Percentiles rank a stretch among this genome's conserved stretches.
Conservation (phyloP, 306 rosid genomes). For the Ormosia emarginata region DNA sequence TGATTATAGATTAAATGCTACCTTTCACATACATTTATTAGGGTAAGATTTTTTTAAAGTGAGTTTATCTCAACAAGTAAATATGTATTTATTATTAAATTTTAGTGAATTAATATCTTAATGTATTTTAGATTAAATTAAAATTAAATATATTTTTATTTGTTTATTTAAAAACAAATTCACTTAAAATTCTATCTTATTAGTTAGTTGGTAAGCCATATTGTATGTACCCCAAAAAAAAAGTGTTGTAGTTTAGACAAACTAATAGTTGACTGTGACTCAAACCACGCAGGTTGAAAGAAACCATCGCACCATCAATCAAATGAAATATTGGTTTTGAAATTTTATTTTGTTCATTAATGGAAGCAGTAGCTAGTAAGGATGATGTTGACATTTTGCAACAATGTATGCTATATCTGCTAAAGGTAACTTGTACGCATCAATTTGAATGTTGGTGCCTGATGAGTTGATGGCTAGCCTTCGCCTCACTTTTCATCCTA, state of each 20-base stretch:
- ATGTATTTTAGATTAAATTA: no score
- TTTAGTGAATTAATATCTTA: no score
- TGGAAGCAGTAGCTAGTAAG: neutral
- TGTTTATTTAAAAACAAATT: no score
- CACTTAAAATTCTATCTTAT: neutral
- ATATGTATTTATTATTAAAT: no score
- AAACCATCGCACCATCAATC: neutral
- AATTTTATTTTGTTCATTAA: neutral
- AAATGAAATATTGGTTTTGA: neutral
- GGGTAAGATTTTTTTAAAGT: no score
- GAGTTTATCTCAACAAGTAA: no score
- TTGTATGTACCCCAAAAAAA: neutral
- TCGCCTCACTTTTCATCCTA: neutral
- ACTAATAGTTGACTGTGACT: neutral
- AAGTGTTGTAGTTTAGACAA: neutral
- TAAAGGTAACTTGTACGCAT: neutral
- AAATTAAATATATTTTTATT: no score
- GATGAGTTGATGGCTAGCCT: neutral
- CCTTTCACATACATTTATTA: neutral
- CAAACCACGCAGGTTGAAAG: neutral
- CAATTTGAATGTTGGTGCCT: neutral
- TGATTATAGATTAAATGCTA: neutral
- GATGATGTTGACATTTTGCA: neutral
- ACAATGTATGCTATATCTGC: neutral
- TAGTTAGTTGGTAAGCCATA: neutral